Percentiles rank a stretch among this genome's conserved stretches.
Conservation (phyloP, 2,329 filamentous ascomycete genomes). For the Colletotrichum sp. region DNA sequence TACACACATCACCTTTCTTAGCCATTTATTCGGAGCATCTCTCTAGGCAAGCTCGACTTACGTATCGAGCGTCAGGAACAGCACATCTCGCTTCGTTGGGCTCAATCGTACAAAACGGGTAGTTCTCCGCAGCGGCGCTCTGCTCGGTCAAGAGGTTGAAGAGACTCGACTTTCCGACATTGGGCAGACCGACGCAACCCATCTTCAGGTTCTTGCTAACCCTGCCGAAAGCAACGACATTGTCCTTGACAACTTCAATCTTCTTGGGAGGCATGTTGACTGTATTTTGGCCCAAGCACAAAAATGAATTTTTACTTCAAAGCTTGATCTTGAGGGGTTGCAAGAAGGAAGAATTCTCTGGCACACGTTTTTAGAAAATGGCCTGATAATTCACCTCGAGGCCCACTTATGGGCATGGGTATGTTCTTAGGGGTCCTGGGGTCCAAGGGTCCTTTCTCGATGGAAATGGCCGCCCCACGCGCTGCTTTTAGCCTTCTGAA, state of each 20-base stretch:
- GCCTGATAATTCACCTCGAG: neutral
- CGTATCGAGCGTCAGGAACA: slow-evolving; percentile 48
- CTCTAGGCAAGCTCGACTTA: slow-evolving; percentile 27
- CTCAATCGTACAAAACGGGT: slow-evolving; percentile 52
- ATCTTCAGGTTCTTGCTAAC: slow-evolving; percentile 51
- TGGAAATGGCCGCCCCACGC: neutral
- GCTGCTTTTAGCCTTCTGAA: neutral
- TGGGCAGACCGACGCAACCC: slow-evolving; percentile 50
- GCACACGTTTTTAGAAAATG: neutral
- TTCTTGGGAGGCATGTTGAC: slow-evolving; percentile 47
- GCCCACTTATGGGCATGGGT: neutral
- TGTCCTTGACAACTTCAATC: slow-evolving; percentile 39
- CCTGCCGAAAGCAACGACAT: slow-evolving; percentile 50
- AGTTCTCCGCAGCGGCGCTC: slow-evolving; percentile 49
- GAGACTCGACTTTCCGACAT: slow-evolving; percentile 49
- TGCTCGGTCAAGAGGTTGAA: slow-evolving; percentile 52
- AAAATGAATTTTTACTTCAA: neutral
- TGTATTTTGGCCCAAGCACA: neutral
- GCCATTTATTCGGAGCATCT: neutral
- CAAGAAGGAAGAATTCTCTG: neutral
- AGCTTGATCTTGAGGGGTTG: neutral
- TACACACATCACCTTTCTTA: slow-evolving; percentile 23
- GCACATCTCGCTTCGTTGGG: slow-evolving; percentile 50
- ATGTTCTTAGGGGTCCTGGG: neutral
- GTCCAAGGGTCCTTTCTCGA: neutral